phyloP scores from a whole-genome alignment of 306 rosid species.

The Vigna mungo region DNA sequence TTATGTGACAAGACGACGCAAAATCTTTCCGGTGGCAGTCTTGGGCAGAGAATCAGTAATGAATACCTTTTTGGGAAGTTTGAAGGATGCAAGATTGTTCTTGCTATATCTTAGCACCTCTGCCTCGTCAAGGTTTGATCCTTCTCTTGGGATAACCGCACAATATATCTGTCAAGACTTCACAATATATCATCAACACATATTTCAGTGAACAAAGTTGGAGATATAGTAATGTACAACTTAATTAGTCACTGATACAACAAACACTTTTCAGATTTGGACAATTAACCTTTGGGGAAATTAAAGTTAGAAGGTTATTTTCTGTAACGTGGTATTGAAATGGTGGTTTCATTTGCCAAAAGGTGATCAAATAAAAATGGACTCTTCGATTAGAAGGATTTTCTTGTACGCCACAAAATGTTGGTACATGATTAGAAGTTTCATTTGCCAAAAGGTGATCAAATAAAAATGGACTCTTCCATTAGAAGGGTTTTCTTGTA shows the following conservation, averaged over 20 bases:
- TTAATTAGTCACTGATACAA: neutral
- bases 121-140: constrained; percentile 57
- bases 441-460: no score
- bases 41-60: constrained; percentile 79
- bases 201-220: neutral
- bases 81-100: constrained; percentile 82
- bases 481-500: constrained; percentile 7
- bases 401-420: constrained; percentile 40
- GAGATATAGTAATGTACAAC: neutral
- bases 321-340: neutral
- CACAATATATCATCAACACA: neutral
- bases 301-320: neutral
- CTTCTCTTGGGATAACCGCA: constrained; percentile 82
- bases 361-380: neutral
- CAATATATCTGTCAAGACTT: constrained; percentile 67
- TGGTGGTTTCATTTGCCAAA: constrained; percentile 7
- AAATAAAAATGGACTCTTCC: neutral
- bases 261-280: neutral
- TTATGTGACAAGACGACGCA: no score
- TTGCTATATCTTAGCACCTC: constrained; percentile 70
- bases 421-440: neutral
- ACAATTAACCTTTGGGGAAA: neutral
- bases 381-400: neutral
- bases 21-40: constrained; percentile 83
- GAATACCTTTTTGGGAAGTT: constrained; percentile 83